These are phyloP conservation scores for Metschnikowia lunata DNA, from an alignment of 805 yeast species.

Conservation along the genomic window DNA sequence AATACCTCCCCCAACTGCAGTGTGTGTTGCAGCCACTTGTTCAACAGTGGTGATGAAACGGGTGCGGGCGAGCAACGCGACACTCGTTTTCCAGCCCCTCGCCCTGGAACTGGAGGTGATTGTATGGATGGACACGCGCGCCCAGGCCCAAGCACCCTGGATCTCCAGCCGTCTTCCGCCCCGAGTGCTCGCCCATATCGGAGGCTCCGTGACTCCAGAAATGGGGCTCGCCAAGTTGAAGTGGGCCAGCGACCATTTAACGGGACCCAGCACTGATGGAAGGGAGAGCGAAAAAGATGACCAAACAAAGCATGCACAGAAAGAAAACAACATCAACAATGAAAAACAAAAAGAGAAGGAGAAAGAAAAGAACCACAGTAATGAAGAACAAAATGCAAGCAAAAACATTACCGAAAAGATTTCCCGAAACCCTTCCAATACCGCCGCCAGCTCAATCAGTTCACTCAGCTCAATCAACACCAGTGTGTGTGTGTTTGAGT, in stretches of 20 bases:
- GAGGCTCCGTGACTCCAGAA: constrained; percentile 50
- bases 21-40: constrained; percentile 53
- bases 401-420: no score
- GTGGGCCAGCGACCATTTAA: constrained; percentile 28
- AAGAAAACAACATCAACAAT: no score
- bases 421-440: no score
- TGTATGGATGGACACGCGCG: constrained; percentile 58
- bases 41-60: constrained; percentile 47
- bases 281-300: no score
- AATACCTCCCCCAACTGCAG: neutral
- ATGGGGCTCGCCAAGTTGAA: constrained; percentile 54
- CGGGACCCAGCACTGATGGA: no score
- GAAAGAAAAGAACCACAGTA: no score
- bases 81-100: constrained; percentile 29
- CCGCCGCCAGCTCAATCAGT: no score
- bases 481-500: constrained; percentile 38
- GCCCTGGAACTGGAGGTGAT: constrained; percentile 37
- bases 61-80: constrained; percentile 8
- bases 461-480: no score
- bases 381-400: no score
- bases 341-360: no score
- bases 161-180: constrained; percentile 25
- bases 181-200: constrained; percentile 25
- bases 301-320: no score
- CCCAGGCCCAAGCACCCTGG: constrained; percentile 28